phyloP scores from a whole-genome alignment of 305 asterid species.

The Fraxinus sp. region DNA sequence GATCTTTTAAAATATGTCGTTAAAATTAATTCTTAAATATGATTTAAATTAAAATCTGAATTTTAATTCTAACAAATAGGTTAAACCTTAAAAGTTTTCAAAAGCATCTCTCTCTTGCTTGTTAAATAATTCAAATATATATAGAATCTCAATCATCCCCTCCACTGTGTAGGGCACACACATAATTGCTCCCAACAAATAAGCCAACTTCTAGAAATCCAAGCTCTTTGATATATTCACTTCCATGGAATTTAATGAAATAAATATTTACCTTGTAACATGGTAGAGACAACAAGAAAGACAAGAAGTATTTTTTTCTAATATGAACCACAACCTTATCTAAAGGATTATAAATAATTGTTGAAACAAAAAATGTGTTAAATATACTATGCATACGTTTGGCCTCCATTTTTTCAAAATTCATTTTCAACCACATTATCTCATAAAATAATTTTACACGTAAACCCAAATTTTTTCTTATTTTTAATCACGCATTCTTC shows the following conservation, averaged over 20 bases:
- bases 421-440: too few species aligned
- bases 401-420: too few species aligned
- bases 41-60: too few species aligned
- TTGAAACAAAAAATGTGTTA: neutral
- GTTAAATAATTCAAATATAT: too few species aligned
- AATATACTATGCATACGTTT: neutral
- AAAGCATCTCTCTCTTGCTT: neutral
- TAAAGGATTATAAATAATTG: neutral
- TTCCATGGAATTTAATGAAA: neutral
- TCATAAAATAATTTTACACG: too few species aligned
- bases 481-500: too few species aligned
- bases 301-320: neutral
- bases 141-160: constrained; percentile 68
- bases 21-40: too few species aligned
- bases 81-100: neutral
- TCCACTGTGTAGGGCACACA: constrained; percentile 60
- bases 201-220: constrained; percentile 43
- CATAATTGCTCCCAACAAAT: constrained; percentile 73
- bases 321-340: neutral
- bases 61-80: too few species aligned
- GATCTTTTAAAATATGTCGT: too few species aligned
- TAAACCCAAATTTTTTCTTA: too few species aligned
- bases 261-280: neutral
- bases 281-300: neutral
- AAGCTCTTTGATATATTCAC: constrained; percentile 26